phyloP scores from a whole-genome alignment of 352 stramenopile species.

The Pythium volutum region DNA sequence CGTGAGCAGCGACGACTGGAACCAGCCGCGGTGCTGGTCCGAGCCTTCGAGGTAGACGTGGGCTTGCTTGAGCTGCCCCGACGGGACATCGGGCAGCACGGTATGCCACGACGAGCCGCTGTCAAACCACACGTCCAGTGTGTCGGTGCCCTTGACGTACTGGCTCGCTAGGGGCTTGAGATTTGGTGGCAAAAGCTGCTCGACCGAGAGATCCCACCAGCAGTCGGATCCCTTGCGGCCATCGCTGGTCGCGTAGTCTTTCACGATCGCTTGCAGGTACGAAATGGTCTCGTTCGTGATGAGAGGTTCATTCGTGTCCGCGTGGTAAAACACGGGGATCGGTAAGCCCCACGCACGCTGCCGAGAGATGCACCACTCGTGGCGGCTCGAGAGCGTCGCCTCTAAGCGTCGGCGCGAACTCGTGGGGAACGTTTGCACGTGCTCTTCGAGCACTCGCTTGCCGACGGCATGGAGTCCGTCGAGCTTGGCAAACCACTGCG shows the following conservation, averaged over 20 bases:
- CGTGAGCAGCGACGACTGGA: constrained; percentile 98
- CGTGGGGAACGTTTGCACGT: constrained; percentile 92
- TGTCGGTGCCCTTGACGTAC: constrained; percentile 96
- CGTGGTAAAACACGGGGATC: constrained; percentile 98
- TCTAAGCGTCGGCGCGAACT: constrained; percentile 79
- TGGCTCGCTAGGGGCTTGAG: constrained; percentile 77
- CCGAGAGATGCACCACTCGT: constrained; percentile 99
- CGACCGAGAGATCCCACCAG: constrained; percentile 92
- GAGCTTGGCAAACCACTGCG: constrained; percentile 98
- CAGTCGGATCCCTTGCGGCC: constrained; percentile 92
- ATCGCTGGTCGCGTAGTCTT: constrained; percentile 33
- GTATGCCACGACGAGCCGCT: constrained; percentile 85
- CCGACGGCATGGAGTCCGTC: constrained; percentile 89
- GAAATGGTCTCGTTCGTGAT: constrained; percentile 91
- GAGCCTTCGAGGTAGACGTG: constrained; percentile 97
- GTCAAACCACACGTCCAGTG: constrained; percentile 99
- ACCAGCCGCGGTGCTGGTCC: constrained; percentile 98
- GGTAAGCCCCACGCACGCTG: constrained; percentile 98
- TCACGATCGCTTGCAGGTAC: constrained; percentile 71
- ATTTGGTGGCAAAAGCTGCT: constrained; percentile 57
- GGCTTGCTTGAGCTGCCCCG: constrained; percentile 73
- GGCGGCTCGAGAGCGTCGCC: constrained; percentile 84
- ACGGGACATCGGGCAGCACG: constrained; percentile 52
- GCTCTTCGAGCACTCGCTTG: constrained; percentile 45
- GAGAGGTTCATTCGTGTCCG: constrained; percentile 83